phyloP scores from a whole-genome alignment of 2,329 filamentous ascomycete genomes.

The Fusarium torreyae region DNA sequence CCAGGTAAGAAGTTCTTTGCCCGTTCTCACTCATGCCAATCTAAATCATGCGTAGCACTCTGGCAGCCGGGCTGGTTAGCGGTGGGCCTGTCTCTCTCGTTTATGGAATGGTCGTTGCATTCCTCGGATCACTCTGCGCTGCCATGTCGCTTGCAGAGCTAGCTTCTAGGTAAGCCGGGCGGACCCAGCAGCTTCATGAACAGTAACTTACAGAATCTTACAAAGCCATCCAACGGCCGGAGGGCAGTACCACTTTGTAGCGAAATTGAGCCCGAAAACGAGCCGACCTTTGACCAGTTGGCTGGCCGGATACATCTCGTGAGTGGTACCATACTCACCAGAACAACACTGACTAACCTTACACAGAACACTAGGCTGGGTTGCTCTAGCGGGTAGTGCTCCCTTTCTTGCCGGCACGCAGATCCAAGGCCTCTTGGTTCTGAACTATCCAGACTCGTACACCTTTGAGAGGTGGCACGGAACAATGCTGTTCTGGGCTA shows the following conservation, averaged over 20 bases:
- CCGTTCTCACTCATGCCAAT: too few species aligned
- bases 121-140: constrained; percentile 3
- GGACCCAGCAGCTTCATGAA: neutral
- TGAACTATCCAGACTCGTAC: constrained; percentile 16
- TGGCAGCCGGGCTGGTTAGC: neutral
- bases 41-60: neutral
- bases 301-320: neutral
- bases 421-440: constrained; percentile 21
- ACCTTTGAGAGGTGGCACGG: constrained; percentile 15
- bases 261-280: constrained; percentile 1
- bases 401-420: constrained; percentile 11
- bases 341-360: constrained; percentile 9
- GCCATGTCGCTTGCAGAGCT: constrained; percentile 9
- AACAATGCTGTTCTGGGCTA: neutral
- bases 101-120: neutral
- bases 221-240: constrained; percentile 9
- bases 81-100: neutral
- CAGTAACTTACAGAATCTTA: neutral
- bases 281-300: neutral
- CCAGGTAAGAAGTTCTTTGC: too few species aligned
- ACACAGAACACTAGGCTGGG: constrained; percentile 12
- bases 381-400: constrained; percentile 14
- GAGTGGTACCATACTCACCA: too few species aligned
- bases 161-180: constrained; percentile 1
- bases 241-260: constrained; percentile 26